Percentiles rank a stretch among this genome's conserved stretches.
Conservation (phyloP, 768 basidiomycete genomes). For the Boletus reticulatus region DNA sequence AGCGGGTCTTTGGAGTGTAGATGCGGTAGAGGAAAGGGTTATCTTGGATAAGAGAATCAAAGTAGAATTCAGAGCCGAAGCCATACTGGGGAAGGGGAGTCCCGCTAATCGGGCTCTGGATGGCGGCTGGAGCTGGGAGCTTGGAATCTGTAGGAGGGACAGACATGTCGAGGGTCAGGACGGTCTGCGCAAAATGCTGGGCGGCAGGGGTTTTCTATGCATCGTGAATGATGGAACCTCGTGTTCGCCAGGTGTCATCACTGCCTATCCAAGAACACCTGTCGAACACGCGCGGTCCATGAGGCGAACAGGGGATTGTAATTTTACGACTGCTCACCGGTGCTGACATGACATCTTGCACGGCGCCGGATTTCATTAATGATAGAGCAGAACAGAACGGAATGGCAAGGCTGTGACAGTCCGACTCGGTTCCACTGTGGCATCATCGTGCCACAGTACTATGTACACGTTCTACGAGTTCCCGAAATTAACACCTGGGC, state of each 20-base stretch:
- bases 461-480: too few species aligned
- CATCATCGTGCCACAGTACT: too few species aligned
- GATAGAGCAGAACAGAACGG: too few species aligned
- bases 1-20: constrained; percentile 66
- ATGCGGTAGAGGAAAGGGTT: constrained; percentile 81
- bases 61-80: constrained; percentile 61
- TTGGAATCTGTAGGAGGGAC: constrained; percentile 14
- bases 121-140: constrained; percentile 8
- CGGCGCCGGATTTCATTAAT: neutral
- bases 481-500: too few species aligned
- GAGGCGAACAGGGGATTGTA: constrained; percentile 1
- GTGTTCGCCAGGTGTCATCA: constrained; percentile 33
- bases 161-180: constrained; percentile 24
- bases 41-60: constrained; percentile 55
- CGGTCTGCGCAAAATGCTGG: constrained; percentile 5
- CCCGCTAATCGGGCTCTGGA: constrained; percentile 21
- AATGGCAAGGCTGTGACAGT: too few species aligned
- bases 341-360: neutral
- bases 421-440: too few species aligned
- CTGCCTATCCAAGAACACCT: constrained; percentile 22
- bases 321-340: neutral
- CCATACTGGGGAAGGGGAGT: constrained; percentile 66
- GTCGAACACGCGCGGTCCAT: constrained; percentile 24
- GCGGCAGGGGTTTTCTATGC: constrained; percentile 28
- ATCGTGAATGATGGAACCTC: constrained; percentile 19